Percentiles rank a stretch among this genome's conserved stretches.
These are phyloP conservation scores for Epichloe typhina DNA, from an alignment of 2,329 filamentous ascomycete genomes.

Conservation along the genomic window DNA sequence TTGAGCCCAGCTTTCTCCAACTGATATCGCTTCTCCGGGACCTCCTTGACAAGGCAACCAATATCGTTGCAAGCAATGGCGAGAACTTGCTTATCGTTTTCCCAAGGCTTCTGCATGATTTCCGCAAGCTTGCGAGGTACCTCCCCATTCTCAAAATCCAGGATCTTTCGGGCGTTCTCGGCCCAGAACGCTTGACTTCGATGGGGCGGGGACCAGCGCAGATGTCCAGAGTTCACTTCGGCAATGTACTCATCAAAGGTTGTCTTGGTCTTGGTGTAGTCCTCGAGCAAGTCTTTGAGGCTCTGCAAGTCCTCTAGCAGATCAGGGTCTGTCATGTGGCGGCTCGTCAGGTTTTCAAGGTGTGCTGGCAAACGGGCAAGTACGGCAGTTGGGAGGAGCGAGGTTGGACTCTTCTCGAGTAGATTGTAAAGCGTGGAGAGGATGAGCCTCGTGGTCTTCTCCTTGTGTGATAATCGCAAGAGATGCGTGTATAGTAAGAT, in stretches of 20 bases:
- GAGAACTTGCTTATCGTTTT: slow-evolving; percentile 74
- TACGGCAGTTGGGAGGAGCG: slow-evolving; percentile 70
- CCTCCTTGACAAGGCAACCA: slow-evolving; percentile 76
- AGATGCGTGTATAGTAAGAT: slow-evolving; percentile 86
- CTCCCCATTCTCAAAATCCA: slow-evolving; percentile 70
- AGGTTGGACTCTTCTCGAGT: slow-evolving; percentile 54
- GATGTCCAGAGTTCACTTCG: slow-evolving; percentile 73
- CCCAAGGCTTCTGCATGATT: slow-evolving; percentile 62
- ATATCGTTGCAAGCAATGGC: slow-evolving; percentile 91
- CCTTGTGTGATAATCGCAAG: slow-evolving; percentile 83
- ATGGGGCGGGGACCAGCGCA: slow-evolving; percentile 88
- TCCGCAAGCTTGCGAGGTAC: slow-evolving; percentile 72
- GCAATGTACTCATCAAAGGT: slow-evolving; percentile 84
- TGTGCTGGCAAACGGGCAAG: slow-evolving; percentile 66
- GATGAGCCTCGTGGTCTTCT: slow-evolving; percentile 89
- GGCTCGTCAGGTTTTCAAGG: slow-evolving; percentile 47
- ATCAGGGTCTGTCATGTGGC: slow-evolving; percentile 52
- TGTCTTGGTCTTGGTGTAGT: slow-evolving; percentile 57
- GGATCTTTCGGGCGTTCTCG: slow-evolving; percentile 76
- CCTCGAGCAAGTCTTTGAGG: slow-evolving; percentile 50
- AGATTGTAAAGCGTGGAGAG: slow-evolving; percentile 85
- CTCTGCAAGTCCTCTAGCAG: slow-evolving; percentile 48
- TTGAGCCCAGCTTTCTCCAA: slow-evolving; percentile 80
- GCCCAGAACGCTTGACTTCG: slow-evolving; percentile 79
- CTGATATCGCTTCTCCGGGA: slow-evolving; percentile 67